These are phyloP conservation scores for Physcomitrellopsis africana DNA, from an alignment of 225 moss, liverwort and hornwort species.

Conservation along the genomic window DNA sequence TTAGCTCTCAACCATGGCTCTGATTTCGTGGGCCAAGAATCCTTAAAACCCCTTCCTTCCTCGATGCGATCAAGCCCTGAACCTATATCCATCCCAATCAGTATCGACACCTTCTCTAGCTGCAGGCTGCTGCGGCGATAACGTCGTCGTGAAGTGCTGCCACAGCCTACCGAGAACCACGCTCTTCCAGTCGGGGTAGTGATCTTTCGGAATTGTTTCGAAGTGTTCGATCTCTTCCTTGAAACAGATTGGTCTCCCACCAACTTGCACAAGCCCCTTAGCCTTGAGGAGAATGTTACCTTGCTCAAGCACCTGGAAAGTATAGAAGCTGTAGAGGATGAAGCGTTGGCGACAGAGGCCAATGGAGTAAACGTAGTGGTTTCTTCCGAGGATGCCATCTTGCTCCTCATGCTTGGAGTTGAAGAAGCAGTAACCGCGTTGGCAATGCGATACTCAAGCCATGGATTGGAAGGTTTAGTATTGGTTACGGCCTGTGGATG, in stretches of 20 bases:
- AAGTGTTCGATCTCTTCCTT: conserved; percentile 35
- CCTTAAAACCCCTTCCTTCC: conserved; percentile 21
- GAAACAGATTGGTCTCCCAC: conserved; percentile 38
- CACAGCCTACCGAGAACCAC: conserved; percentile 55
- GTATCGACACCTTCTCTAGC: conserved; percentile 46
- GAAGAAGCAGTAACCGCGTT: background rate
- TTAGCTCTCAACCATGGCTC: conserved; percentile 44
- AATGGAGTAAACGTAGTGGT: conserved; percentile 29
- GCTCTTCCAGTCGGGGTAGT: conserved; percentile 39
- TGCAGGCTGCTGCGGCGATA: conserved; percentile 46
- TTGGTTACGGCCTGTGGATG: background rate
- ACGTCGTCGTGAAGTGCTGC: conserved; percentile 36
- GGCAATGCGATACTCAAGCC: background rate
- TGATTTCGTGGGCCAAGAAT: conserved; percentile 34
- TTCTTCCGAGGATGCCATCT: background rate
- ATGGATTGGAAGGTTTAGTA: conserved; percentile 9
- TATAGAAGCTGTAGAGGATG: conserved; percentile 26
- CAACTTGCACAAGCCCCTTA: conserved; percentile 45
- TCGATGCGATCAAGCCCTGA: conserved; percentile 45
- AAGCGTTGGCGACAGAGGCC: conserved; percentile 33
- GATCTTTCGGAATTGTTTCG: conserved; percentile 44
- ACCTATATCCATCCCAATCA: conserved; percentile 44
- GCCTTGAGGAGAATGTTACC: conserved; percentile 41
- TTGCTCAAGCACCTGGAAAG: conserved; percentile 46
- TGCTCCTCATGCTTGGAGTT: conserved; percentile 20